These are phyloP conservation scores for Aspergillus sojae DNA, from an alignment of 2,329 filamentous ascomycete genomes.

Conservation along the genomic window DNA sequence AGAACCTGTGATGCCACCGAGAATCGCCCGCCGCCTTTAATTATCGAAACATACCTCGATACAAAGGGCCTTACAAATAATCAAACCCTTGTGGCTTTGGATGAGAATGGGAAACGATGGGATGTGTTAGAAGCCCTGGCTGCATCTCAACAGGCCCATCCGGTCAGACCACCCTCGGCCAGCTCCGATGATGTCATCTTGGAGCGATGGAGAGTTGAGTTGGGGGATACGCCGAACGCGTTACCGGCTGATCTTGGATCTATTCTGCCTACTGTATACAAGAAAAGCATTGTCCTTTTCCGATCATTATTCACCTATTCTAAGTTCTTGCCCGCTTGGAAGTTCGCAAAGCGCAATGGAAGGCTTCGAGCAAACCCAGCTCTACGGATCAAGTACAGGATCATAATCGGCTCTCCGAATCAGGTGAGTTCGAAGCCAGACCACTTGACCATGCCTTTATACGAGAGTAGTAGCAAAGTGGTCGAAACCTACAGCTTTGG, in stretches of 20 bases:
- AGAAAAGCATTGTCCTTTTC: conserved; percentile 94
- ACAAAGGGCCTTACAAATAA: conserved; percentile 75
- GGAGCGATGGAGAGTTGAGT: conserved; percentile 86
- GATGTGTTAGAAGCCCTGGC: conserved; percentile 85
- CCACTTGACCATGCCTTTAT: conserved; percentile 70
- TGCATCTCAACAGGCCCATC: conserved; percentile 54
- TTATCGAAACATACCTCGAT: conserved; percentile 90
- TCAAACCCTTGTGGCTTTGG: conserved; percentile 83
- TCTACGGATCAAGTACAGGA: conserved; percentile 78
- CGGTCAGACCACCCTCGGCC: conserved; percentile 49
- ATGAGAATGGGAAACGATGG: conserved; percentile 89
- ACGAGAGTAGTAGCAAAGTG: conserved; percentile 63
- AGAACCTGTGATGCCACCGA: conserved; percentile 76
- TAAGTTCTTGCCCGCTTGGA: conserved; percentile 83
- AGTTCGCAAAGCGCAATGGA: conserved; percentile 73
- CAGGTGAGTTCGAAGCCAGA: conserved; percentile 62
- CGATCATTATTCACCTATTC: conserved; percentile 82
- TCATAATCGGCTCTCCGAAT: conserved; percentile 62
- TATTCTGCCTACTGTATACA: conserved; percentile 85
- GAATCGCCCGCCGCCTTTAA: conserved; percentile 76
- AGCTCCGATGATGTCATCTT: conserved; percentile 73
- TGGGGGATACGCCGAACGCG: conserved; percentile 65
- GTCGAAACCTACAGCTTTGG: conserved; percentile 80
- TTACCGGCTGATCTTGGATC: conserved; percentile 58
- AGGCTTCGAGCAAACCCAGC: conserved; percentile 67